These are phyloP conservation scores for Candida hispaniensis DNA, from an alignment of 805 yeast species.

Conservation along the genomic window DNA sequence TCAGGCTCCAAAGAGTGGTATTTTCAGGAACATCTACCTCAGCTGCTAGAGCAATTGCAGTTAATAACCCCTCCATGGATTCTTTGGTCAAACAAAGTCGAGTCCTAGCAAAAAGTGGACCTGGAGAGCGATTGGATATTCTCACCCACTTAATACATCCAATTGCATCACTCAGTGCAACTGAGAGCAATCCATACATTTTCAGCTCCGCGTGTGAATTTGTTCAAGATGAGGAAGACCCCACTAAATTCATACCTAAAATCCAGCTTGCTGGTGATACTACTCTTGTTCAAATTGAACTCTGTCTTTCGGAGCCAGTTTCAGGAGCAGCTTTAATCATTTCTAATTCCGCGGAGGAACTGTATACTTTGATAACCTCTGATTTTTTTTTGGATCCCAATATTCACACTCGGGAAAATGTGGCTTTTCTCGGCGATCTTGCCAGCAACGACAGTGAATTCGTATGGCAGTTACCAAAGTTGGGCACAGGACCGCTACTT, in stretches of 20 bases:
- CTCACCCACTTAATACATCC: slow-evolving; percentile 7
- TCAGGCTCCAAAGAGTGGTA: no score
- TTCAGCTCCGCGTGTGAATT: slow-evolving; percentile 2
- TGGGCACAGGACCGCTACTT: slow-evolving; percentile 25
- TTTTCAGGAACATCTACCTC: slow-evolving; percentile 1
- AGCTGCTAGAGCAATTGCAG: slow-evolving; percentile 12
- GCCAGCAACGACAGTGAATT: slow-evolving; percentile 22
- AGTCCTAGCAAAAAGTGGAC: slow-evolving; percentile 9
- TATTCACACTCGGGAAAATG: slow-evolving; percentile 31
- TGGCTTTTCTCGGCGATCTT: slow-evolving; percentile 30
- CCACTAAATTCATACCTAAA: slow-evolving; percentile 15
- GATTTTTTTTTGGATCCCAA: slow-evolving; percentile 31
- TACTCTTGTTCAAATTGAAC: slow-evolving; percentile 18
- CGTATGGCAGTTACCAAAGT: slow-evolving; percentile 25
- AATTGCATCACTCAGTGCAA: not conserved
- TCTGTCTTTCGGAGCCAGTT: slow-evolving; percentile 17
- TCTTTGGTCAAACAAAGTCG: slow-evolving; percentile 6
- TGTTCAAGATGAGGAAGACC: slow-evolving; percentile 19
- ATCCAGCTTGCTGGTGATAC: slow-evolving; percentile 20
- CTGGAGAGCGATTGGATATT: slow-evolving; percentile 6
- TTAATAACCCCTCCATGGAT: slow-evolving; percentile 3
- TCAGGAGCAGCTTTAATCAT: slow-evolving; percentile 29
- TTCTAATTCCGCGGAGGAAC: slow-evolving; percentile 21
- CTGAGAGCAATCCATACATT: not conserved
- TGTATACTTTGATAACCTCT: slow-evolving; percentile 27